Evolutionary conservation across 192 early-diverging fungal species (phyloP).

Genomic region (Lobulomyces angularis): DNA sequence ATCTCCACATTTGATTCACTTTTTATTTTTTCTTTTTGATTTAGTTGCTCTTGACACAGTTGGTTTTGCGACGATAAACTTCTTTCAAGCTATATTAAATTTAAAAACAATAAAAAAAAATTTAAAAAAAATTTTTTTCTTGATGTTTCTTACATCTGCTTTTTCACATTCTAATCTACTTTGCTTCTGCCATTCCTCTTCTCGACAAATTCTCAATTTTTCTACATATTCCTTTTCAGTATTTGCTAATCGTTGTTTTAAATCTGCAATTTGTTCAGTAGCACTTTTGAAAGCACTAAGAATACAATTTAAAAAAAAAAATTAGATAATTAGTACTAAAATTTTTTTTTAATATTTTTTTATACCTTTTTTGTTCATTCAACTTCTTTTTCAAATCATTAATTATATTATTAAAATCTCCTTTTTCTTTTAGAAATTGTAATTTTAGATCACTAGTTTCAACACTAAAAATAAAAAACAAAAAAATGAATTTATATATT

Average conservation of each 20-base stretch:
- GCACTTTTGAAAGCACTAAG: conserved; percentile 14
- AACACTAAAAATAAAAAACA: conserved; percentile 5
- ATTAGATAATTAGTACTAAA: neutral
- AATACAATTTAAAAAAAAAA: neutral
- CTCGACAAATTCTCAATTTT: conserved; percentile 17
- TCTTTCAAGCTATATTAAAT: too few species aligned
- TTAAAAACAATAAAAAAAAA: too few species aligned
- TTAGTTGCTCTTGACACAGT: too few species aligned
- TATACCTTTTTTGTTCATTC: conserved; percentile 17
- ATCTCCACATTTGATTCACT: too few species aligned
- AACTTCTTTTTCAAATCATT: conserved; percentile 19
- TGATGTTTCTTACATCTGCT: conserved; percentile 16
- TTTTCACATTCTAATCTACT: conserved; percentile 21
- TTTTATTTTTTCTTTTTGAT: too few species aligned
- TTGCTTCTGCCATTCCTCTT: conserved; percentile 28
- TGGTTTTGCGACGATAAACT: too few species aligned
- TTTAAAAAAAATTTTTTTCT: too few species aligned
- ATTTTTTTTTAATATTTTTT: neutral
- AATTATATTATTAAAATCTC: conserved; percentile 11
- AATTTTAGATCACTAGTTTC: conserved; percentile 19
- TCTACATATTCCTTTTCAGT: conserved; percentile 25
- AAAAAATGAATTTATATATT: too few species aligned
- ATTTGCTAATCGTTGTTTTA: conserved; percentile 14
- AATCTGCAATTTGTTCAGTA: conserved; percentile 8
- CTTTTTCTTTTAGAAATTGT: conserved; percentile 14